These are phyloP conservation scores for Hepatocystis sp. DNA, from an alignment of 169 alveolate genomes.

Conservation along the genomic window DNA sequence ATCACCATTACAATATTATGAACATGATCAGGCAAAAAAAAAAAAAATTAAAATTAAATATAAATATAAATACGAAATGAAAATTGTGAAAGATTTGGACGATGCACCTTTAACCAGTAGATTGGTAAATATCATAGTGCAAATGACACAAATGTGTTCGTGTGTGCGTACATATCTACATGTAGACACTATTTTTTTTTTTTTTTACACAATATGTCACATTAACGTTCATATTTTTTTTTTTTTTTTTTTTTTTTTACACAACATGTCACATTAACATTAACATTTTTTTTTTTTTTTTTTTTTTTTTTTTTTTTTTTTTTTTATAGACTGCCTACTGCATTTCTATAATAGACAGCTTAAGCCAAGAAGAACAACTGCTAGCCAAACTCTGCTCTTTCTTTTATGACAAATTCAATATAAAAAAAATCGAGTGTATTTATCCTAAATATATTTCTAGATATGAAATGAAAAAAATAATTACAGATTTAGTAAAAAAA, in stretches of 20 bases:
- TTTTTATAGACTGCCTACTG: conserved; percentile 77
- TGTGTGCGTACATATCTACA: neutral
- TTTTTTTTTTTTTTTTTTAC: neutral
- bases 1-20: neutral
- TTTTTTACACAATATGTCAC: neutral
- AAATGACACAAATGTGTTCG: neutral
- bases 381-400: conserved; percentile 80
- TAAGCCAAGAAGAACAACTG: conserved; percentile 80
- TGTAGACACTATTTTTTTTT: neutral
- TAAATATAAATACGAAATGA: conserved; percentile 9
- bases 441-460: conserved; percentile 79
- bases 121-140: too few species aligned
- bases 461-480: conserved; percentile 69
- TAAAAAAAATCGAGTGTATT: conserved; percentile 78
- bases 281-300: conserved; percentile 8
- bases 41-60: neutral
- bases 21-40: neutral
- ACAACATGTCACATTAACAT: neutral
- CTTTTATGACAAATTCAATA: conserved; percentile 77
- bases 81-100: conserved; percentile 16
- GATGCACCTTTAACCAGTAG: conserved; percentile 44
- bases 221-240: neutral
- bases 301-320: conserved; percentile 37
- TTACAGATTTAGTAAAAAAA: conserved; percentile 59
- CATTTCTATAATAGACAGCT: conserved; percentile 77